Conservation (phyloP, 2,329 filamentous ascomycete species). For the Calonectria crousiana region DNA sequence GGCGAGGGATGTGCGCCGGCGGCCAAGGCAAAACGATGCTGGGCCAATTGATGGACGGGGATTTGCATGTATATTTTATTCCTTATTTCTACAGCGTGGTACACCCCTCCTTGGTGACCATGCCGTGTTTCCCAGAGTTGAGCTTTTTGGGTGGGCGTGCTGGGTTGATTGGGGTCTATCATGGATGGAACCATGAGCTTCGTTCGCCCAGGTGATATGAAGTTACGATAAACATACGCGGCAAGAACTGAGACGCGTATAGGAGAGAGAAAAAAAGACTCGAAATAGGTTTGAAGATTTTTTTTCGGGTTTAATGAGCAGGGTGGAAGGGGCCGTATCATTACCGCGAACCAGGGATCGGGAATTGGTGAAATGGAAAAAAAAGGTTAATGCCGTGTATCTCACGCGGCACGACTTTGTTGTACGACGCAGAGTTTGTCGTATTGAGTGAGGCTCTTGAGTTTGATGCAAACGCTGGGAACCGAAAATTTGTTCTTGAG, state of each 20-base stretch:
- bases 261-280: not conserved
- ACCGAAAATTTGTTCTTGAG: not conserved
- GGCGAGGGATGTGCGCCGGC: constrained; percentile 3
- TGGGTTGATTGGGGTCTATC: not conserved
- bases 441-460: not conserved
- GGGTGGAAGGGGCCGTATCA: not conserved
- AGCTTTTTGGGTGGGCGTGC: not conserved
- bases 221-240: not conserved
- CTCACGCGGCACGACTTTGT: not conserved
- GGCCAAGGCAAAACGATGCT: not conserved
- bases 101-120: not conserved
- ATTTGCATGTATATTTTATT: not conserved
- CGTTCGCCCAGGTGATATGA: not conserved
- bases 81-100: not conserved
- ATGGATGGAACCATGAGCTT: not conserved
- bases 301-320: not conserved
- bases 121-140: not conserved
- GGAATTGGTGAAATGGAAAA: not conserved
- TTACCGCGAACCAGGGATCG: not conserved
- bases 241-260: not conserved
- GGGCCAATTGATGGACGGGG: not conserved
- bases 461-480: not conserved
- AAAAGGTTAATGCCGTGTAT: not conserved
- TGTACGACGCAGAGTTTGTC: not conserved
- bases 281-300: not conserved